Conservation (phyloP, 805 yeast genomes). For the Pichia nanzhaoensis region DNA sequence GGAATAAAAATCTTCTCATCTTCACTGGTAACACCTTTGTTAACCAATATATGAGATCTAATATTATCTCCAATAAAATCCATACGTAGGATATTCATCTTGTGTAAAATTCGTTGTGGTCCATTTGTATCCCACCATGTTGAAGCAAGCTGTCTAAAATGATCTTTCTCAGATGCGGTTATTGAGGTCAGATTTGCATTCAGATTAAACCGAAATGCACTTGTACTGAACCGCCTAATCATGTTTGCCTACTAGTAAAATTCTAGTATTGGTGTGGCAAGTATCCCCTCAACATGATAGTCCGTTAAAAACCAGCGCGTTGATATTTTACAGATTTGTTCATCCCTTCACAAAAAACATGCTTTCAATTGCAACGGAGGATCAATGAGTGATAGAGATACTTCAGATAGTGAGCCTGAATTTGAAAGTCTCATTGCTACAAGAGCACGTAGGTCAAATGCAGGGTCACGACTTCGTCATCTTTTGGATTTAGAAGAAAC, state of each 20-base stretch:
- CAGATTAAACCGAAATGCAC: neutral
- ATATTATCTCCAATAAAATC: conserved; percentile 73
- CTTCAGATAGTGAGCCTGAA: conserved; percentile 26
- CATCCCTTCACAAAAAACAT: no score
- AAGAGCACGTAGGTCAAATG: conserved; percentile 74
- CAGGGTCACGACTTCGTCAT: conserved; percentile 76
- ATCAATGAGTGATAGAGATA: conserved; percentile 7
- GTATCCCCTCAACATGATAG: no score
- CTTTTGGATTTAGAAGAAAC: conserved; percentile 64
- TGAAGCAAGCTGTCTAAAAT: conserved; percentile 81
- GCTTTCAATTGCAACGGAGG: no score
- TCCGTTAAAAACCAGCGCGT: no score
- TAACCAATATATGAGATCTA: conserved; percentile 36
- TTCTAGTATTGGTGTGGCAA: no score
- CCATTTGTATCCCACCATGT: conserved; percentile 98
- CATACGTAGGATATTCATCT: conserved; percentile 86
- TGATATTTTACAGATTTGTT: no score
- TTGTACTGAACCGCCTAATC: conserved; percentile 3
- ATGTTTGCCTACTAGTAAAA: no score
- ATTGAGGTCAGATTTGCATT: conserved; percentile 30
- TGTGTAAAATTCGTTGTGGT: conserved; percentile 86
- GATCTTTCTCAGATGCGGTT: conserved; percentile 61
- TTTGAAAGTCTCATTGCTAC: conserved; percentile 63
- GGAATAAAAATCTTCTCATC: conserved; percentile 60
- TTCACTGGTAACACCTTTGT: conserved; percentile 31